Conservation (phyloP, 2,329 filamentous ascomycete species). For the Aspergillus luchuensis region DNA sequence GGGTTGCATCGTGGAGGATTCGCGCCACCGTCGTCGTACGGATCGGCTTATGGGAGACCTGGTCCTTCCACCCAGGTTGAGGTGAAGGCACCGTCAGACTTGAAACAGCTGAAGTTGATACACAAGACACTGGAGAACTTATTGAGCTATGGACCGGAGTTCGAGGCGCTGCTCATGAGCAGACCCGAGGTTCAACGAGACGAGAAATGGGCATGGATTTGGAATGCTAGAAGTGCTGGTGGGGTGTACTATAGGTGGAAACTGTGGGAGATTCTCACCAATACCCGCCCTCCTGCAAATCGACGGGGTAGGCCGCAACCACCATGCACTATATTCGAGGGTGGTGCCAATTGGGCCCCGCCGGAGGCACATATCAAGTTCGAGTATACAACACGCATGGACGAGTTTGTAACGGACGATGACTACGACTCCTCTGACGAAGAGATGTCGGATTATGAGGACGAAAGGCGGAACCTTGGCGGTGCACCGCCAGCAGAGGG, state of each 20-base stretch:
- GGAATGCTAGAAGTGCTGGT: conserved; percentile 75
- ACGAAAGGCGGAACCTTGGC: conserved; percentile 46
- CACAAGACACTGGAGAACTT: conserved; percentile 84
- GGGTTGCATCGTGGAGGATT: conserved; percentile 63
- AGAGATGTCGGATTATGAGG: conserved; percentile 61
- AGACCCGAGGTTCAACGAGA: conserved; percentile 79
- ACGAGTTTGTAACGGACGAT: conserved; percentile 78
- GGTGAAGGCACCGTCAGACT: conserved; percentile 73
- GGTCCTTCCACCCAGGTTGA: conserved; percentile 64
- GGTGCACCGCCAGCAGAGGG: conserved; percentile 47
- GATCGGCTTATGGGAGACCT: conserved; percentile 48
- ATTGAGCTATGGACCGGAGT: conserved; percentile 77
- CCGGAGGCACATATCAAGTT: conserved; percentile 74
- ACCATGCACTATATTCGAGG: conserved; percentile 67
- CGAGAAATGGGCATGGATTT: conserved; percentile 92
- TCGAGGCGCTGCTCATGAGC: conserved; percentile 90
- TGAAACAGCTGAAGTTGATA: conserved; percentile 78
- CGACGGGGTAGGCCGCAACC: conserved; percentile 53
- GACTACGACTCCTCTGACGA: conserved; percentile 88
- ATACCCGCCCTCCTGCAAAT: conserved; percentile 48
- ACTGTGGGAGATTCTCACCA: conserved; percentile 82
- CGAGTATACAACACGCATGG: conserved; percentile 74
- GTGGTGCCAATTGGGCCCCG: conserved; percentile 73
- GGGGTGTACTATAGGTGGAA: conserved; percentile 93
- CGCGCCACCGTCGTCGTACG: conserved; percentile 75